A percentile compares a stretch with the other conserved stretches of the same genome.
These are phyloP conservation scores for Amylocystis lapponica DNA, from an alignment of 768 basidiomycete species.

Conservation along the genomic window DNA sequence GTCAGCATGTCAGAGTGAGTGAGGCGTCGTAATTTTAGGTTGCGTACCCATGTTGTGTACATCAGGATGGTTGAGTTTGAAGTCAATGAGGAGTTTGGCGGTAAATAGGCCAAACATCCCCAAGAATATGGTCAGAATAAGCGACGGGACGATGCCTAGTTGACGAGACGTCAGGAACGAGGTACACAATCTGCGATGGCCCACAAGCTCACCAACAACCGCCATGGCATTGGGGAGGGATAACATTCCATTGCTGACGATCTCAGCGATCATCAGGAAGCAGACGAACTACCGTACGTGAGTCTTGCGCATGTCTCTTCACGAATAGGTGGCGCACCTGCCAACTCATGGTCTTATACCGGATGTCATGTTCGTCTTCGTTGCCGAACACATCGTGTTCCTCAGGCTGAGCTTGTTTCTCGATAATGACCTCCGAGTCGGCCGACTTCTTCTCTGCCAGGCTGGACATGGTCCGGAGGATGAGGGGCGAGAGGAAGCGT, in stretches of 20 bases:
- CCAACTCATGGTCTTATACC: slow-evolving; percentile 50
- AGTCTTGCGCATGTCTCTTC: background rate
- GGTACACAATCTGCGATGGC: background rate
- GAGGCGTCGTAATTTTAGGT: background rate
- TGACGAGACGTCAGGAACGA: background rate
- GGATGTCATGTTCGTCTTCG: slow-evolving; percentile 39
- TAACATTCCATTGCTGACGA: slow-evolving; percentile 51
- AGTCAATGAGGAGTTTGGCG: slow-evolving; percentile 48
- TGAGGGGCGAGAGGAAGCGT: background rate
- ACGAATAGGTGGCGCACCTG: too few relatives aligned
- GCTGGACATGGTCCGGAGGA: background rate
- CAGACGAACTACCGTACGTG: slow-evolving; percentile 35
- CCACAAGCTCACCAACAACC: slow-evolving; percentile 35
- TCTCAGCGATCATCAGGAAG: slow-evolving; percentile 51
- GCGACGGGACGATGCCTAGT: slow-evolving; percentile 43
- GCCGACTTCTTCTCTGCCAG: background rate
- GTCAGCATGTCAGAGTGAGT: background rate
- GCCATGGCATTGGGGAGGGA: slow-evolving; percentile 48
- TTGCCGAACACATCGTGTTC: slow-evolving; percentile 39
- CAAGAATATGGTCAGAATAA: slow-evolving; percentile 49
- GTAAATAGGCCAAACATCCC: slow-evolving; percentile 46
- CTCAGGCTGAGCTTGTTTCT: too few relatives aligned
- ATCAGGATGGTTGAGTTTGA: slow-evolving; percentile 49
- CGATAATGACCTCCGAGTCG: background rate
- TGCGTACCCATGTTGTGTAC: slow-evolving; percentile 47